Evolutionary conservation across 331 rosid genomes (phyloP), one percentile per base, ranked within the genome.

Genomic region (Quercus tomentella): DNA sequence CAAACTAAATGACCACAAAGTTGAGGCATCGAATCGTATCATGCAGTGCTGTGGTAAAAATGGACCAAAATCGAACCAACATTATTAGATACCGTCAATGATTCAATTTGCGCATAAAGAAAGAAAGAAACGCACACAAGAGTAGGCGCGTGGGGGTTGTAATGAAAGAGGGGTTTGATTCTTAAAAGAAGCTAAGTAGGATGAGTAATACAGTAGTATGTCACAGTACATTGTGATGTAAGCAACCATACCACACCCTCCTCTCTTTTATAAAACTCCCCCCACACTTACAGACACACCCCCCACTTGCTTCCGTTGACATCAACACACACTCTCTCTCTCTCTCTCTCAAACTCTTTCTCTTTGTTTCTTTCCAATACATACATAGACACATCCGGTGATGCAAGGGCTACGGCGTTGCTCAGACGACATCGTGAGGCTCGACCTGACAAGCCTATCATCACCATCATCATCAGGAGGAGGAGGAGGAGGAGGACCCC

Each of bases 381-480:
- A 14, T 2, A 5, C n/a, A 35, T 21, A 33, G 8, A 15, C n/a
- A 2, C 4, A 57, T 43, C 72, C 79, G 58, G 78, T 37, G 88
- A 96, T 96, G 98, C 97, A 96, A 83, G 97, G 96, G 70, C 91
- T 90, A 0, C 76, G 89, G 4, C 88, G 88, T n/a, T 90, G 80
- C 97, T 79, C 94, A 28, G 78, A 89, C 91, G 98, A 92, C 87
- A 76, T 80, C 84, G 81, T 93, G 25, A 88, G 81, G 5, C 89
- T 93, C 0, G 92, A 92, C 84, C 88, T 93, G 12, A 31, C 82
- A 8, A 1, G 3, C 65, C 88, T 49, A 41, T 49, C 54, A 49
- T 3, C 54, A 12, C 15, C 54, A 3, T 8, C 74, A 33, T 12
- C 92, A 16, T 0, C 84, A 41, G 3, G 3, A 8, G 45, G 45